phyloP scores from a whole-genome alignment of 2,329 filamentous ascomycete species.

The Xylariales sp. region DNA sequence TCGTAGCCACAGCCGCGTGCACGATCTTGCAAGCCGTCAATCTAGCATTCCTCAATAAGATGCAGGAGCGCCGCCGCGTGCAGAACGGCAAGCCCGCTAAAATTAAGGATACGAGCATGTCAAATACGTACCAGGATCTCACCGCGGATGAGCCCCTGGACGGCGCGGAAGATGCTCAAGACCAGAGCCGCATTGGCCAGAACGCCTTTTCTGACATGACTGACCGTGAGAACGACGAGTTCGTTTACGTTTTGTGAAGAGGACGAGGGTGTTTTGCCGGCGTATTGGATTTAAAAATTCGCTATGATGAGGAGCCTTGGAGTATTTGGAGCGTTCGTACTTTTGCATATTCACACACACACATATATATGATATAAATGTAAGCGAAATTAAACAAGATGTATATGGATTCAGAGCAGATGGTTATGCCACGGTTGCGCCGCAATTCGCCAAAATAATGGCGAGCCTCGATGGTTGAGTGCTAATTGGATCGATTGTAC shows the following conservation, averaged over 20 bases:
- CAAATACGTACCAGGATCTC: conserved; percentile 57
- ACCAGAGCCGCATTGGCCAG: conserved; percentile 54
- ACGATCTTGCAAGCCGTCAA: conserved; percentile 66
- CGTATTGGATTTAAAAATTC: not conserved
- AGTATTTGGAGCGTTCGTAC: not conserved
- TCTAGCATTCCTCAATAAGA: conserved; percentile 66
- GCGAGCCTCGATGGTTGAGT: not conserved
- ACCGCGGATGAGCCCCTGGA: conserved; percentile 56
- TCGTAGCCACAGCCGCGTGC: conserved; percentile 63
- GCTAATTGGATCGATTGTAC: not conserved
- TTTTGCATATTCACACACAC: not conserved
- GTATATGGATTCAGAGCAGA: not conserved
- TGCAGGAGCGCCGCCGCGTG: conserved; percentile 66
- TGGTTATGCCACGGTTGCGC: not conserved
- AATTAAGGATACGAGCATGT: conserved; percentile 71
- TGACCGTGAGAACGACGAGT: conserved; percentile 75
- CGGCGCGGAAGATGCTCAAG: conserved; percentile 68
- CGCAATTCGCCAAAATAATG: not conserved
- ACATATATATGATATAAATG: too few relatives aligned
- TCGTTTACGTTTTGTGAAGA: conserved; percentile 55
- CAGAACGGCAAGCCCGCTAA: conserved; percentile 69
- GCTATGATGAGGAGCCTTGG: not conserved
- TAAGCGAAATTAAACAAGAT: not conserved
- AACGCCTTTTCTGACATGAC: conserved; percentile 70
- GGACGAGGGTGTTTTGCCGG: not conserved